Evolutionary conservation across 208 protist species (phyloP).

Genomic region (Trypanosomatidae sp.): DNA sequence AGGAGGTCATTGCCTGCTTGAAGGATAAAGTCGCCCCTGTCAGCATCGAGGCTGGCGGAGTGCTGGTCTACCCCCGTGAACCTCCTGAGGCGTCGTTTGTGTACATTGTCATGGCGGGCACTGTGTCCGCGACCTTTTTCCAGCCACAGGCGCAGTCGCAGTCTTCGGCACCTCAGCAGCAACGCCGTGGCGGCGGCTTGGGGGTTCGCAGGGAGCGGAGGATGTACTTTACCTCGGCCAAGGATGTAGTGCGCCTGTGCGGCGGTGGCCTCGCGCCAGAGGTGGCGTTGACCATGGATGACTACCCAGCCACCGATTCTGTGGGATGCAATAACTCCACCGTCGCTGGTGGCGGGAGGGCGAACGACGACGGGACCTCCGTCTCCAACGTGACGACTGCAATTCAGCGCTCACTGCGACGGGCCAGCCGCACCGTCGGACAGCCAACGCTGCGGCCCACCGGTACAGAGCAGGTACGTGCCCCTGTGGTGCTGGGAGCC

Average conservation of each 20-base stretch:
- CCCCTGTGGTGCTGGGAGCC: slow-evolving; percentile 64
- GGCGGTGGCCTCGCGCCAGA: slow-evolving; percentile 31
- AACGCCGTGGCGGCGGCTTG: slow-evolving; percentile 3
- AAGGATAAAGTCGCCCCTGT: slow-evolving; percentile 49
- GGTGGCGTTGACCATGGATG: slow-evolving; percentile 4
- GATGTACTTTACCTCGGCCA: slow-evolving; percentile 73
- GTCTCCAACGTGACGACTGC: slow-evolving; percentile 69
- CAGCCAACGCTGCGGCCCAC: slow-evolving; percentile 71
- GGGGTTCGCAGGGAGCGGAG: slow-evolving; percentile 28
- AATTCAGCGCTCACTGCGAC: slow-evolving; percentile 64
- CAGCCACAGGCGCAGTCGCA: slow-evolving; percentile 41
- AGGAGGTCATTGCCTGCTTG: slow-evolving; percentile 44
- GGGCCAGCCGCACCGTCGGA: slow-evolving; percentile 65
- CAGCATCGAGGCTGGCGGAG: slow-evolving; percentile 55
- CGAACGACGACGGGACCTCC: slow-evolving; percentile 45
- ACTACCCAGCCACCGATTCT: neutral
- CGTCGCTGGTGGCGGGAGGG: slow-evolving; percentile 3
- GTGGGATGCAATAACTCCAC: slow-evolving; percentile 13
- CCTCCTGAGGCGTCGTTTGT: slow-evolving; percentile 72
- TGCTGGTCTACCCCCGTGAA: slow-evolving; percentile 72
- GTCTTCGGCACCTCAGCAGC: slow-evolving; percentile 4
- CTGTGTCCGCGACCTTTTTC: slow-evolving; percentile 59
- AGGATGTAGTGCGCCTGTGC: slow-evolving; percentile 63
- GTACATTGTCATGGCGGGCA: slow-evolving; percentile 71
- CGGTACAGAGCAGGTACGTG: slow-evolving; percentile 56